Conservation (phyloP, 257 asterid species). For the Anisodus tanguticus region DNA sequence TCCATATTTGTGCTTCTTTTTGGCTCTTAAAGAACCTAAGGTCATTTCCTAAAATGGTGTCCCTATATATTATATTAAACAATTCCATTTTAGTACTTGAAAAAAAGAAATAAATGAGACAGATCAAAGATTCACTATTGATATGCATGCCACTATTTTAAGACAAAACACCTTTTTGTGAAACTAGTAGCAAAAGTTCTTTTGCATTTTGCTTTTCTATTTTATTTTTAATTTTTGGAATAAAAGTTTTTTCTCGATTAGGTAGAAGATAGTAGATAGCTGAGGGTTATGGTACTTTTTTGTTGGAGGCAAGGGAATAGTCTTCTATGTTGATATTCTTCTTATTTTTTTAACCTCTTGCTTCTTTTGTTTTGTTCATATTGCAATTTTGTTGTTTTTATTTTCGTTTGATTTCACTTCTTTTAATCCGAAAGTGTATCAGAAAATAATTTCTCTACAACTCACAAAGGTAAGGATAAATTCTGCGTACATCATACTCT, state of each 20-base stretch:
- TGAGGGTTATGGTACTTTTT: too few species aligned
- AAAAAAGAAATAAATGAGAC: neutral
- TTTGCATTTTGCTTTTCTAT: neutral
- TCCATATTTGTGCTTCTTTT: conserved; percentile 7
- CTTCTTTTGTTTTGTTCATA: neutral
- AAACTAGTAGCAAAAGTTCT: neutral
- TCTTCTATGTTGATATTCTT: too few species aligned
- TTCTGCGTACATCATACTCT: too few species aligned
- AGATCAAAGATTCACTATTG: neutral
- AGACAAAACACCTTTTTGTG: neutral
- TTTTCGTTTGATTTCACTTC: too few species aligned
- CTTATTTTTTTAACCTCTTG: neutral
- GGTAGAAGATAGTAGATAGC: too few species aligned
- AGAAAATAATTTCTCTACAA: too few species aligned
- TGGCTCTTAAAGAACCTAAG: conserved; percentile 26
- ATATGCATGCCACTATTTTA: neutral
- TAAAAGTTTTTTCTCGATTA: too few species aligned
- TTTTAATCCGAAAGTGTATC: too few species aligned
- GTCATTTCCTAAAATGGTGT: conserved; percentile 24
- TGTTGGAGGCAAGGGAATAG: too few species aligned
- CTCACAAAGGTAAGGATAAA: too few species aligned
- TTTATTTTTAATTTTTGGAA: neutral
- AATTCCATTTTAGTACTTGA: neutral
- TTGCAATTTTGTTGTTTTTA: too few species aligned
- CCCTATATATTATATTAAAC: neutral